Conservation (phyloP, 352 stramenopile species). For the Halophytophthora batemanensis region DNA sequence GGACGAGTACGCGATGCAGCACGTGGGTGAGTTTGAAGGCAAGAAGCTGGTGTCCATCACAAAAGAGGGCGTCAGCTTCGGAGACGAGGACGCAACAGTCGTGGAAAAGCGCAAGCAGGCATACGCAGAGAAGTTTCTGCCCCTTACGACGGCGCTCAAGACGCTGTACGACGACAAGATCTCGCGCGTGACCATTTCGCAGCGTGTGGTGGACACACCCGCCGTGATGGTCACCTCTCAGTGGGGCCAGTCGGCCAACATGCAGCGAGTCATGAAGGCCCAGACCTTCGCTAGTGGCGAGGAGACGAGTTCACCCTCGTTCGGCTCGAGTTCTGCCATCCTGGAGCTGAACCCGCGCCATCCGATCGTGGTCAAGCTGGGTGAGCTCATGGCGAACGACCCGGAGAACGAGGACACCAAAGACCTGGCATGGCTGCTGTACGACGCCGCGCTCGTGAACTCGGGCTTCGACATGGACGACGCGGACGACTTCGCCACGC, state of each 20-base stretch:
- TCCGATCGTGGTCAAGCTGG: conserved; percentile 97
- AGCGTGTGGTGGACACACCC: conserved; percentile 91
- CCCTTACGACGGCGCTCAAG: conserved; percentile 96
- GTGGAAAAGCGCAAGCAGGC: conserved; percentile 93
- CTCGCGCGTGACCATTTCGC: conserved; percentile 93
- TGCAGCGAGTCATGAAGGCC: conserved; percentile 99
- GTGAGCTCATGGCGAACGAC: conserved; percentile 60
- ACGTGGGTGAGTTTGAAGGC: conserved; percentile 93
- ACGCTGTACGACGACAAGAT: conserved; percentile 95
- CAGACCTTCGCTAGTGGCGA: conserved; percentile 94
- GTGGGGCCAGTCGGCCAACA: conserved; percentile 98
- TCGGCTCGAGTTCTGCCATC: conserved; percentile 82
- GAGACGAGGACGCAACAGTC: conserved; percentile 96
- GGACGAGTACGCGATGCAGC: conserved; percentile 97
- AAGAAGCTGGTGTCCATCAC: conserved; percentile 97
- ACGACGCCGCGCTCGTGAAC: conserved; percentile 97
- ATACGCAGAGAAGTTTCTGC: conserved; percentile 96
- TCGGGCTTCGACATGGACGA: conserved; percentile 97
- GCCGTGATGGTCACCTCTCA: conserved; percentile 96
- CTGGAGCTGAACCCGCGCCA: conserved; percentile 99
- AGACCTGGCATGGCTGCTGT: conserved; percentile 96
- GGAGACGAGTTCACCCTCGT: conserved; percentile 24
- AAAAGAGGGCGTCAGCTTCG: conserved; percentile 98
- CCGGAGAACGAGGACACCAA: conserved; percentile 83
- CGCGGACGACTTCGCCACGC: conserved; percentile 89